Evolutionary conservation across 257 asterid species (phyloP), one percentile per base, ranked within the genome.

Genomic region (Schizonepeta tenuifolia): DNA sequence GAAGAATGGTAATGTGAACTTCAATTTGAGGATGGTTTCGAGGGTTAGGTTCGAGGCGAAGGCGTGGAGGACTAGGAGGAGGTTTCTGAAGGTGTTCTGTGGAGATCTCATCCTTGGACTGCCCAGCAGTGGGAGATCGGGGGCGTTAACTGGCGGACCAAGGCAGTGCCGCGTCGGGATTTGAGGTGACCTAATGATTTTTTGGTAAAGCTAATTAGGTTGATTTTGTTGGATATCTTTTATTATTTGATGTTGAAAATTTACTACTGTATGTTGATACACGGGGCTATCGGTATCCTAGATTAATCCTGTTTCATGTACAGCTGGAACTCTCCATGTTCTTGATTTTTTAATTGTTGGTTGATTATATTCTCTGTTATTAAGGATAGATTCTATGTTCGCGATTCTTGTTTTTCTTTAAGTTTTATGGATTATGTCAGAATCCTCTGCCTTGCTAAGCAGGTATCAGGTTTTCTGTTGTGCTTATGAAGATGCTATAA

Each of bases 161-260:
- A 79, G 28, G 78, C 89, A 89, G 80, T 95, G 99, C 77, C 81
- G 85, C 5, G 96, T 87, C 10, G 96, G 96, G 44, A 33, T 93
- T 74, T 93, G 89, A 90, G 77, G 82, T 82, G 77, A 59, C 58
- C 17, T 38, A 3, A 36, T 80, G 59, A 22, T 20, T 41, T 63
- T 28, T 76, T 50, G 57, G 75, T 36, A 35, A 54, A 73, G 20
- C 33, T 40, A 24, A 58, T 56, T 76, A 72, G 69, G 20, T 55
- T 38, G 14, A 21, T 78, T 66, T 38, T 67, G 71, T 36, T 80
- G 78, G 69, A 68, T 82, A 15, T 62, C 79, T 46, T 40, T 53
- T 38, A 5, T 49, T 76, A 64, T 64, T 64, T 78, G 66, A 61
- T 76, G 84, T 76, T 77, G 76, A 55, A 76, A 20, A 69, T 59